Evolutionary conservation across 192 early-diverging fungal genomes (phyloP), one percentile per base, ranked within the genome.

Genomic region (Backusella circina): DNA sequence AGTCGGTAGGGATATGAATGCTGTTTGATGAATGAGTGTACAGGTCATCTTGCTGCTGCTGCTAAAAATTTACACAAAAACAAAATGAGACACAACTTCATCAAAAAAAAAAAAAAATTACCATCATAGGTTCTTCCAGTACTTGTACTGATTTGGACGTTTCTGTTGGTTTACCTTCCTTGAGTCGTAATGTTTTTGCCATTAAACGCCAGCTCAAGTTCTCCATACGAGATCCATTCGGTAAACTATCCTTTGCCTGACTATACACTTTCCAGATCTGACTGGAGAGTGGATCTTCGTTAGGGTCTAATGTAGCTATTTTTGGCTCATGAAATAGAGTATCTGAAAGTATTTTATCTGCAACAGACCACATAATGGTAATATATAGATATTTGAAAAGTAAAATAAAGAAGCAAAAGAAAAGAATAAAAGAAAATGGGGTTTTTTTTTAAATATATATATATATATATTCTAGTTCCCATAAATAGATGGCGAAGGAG

Each of bases 151-250:
- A 35, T 2, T 21, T 65, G 16, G 51, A 2, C 6, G 2, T 21
- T 37, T 51, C 38, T 78, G 10, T 51, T 37, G 67, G 41, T 69
- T 30, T 23, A 23, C 4, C 16, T 74, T 79, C 71, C 26, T 82
- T 82, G 26, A 82, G 79, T 64, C 83, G 73, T 36, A 90, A 71
- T 13, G 80, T 86, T 83, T 90, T 88, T 23, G 90, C 88, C 91
- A 94, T 92, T 77, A 94, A 86, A 16, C 94, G 82, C 94, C 94
- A 96, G 1, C 90, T 87, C 68, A 94, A 71, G 79, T 95, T 96
- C 77, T 96, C 94, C 10, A 95, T 83, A 30, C 94, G 78, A 26
- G 86, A 86, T 18, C 93, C 94, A 39, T 93, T 87, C 8, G 91
- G 91, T 36, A 96, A 75, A 8, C 88, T 89, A 61, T 91, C 88